Percentiles rank a stretch among this genome's conserved stretches.
Evolutionary conservation across 73 alveolate species (phyloP).

Genomic region (Tetrahymena thermophila): DNA sequence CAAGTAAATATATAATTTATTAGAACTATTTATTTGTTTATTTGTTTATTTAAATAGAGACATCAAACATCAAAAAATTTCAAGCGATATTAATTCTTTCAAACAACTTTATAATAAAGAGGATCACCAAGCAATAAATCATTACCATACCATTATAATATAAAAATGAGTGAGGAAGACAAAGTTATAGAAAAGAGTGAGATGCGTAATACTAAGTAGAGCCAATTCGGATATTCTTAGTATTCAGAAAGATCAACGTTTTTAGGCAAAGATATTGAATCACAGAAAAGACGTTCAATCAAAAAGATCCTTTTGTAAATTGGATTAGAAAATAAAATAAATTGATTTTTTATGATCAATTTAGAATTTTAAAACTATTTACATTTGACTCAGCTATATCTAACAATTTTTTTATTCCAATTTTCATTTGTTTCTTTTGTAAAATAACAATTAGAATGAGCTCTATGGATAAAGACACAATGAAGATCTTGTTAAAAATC

Average conservation of each 20-base stretch:
- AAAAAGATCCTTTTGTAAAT: neutral
- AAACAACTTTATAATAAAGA: neutral
- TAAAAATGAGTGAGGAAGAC: neutral
- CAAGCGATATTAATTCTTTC: neutral
- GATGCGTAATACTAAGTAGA: neutral
- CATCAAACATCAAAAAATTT: neutral
- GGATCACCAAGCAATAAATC: neutral
- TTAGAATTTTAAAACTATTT: neutral
- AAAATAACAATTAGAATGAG: constrained; percentile 16
- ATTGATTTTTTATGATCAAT: neutral
- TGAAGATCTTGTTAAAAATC: constrained; percentile 15
- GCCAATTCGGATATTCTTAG: neutral
- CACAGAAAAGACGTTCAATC: neutral
- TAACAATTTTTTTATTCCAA: neutral
- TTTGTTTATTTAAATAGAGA: neutral
- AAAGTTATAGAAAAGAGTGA: neutral
- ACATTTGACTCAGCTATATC: neutral
- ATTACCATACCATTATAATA: no score
- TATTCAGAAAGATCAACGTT: neutral
- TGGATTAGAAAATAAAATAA: neutral
- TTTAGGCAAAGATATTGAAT: neutral
- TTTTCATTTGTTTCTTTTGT: neutral
- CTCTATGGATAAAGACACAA: constrained; percentile 36
- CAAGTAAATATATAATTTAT: no score
- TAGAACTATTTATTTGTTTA: neutral